phyloP scores from a whole-genome alignment of 495 filamentous ascomycete genomes.

The Aspergillus affinis region DNA sequence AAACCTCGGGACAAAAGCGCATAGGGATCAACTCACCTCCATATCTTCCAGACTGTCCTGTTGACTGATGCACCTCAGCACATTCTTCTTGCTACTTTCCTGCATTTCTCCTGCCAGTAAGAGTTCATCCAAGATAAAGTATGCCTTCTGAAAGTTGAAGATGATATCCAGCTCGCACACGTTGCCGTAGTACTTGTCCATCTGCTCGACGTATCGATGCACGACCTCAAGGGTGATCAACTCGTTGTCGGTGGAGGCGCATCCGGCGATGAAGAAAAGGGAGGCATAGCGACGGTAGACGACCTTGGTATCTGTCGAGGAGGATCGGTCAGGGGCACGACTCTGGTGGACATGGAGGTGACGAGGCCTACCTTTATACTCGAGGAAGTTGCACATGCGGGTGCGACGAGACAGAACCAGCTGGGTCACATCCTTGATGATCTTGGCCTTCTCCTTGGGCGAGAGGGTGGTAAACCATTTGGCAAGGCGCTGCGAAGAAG shows the following conservation, averaged over 20 bases:
- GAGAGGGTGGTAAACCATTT: slow-evolving; percentile 99
- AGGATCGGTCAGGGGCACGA: slow-evolving; percentile 12
- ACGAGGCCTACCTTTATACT: slow-evolving; percentile 80
- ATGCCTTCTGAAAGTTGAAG: slow-evolving; percentile 99
- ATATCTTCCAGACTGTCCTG: slow-evolving; percentile 95
- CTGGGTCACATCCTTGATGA: slow-evolving; percentile 98
- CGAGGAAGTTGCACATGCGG: slow-evolving; percentile 99
- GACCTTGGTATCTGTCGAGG: slow-evolving; percentile 79
- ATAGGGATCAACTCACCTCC: slow-evolving; percentile 69
- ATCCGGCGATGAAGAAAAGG: slow-evolving; percentile 98
- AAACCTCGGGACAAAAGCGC: background rate
- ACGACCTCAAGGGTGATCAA: slow-evolving; percentile 97
- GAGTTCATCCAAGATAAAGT: slow-evolving; percentile 97
- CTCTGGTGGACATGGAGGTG: background rate
- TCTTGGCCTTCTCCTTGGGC: slow-evolving; percentile 98
- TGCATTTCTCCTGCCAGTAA: slow-evolving; percentile 96
- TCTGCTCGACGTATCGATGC: slow-evolving; percentile 98
- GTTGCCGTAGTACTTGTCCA: slow-evolving; percentile 99
- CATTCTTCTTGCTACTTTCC: slow-evolving; percentile 99
- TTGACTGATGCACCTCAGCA: slow-evolving; percentile 89
- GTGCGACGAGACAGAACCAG: slow-evolving; percentile 93
- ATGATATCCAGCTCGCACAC: slow-evolving; percentile 99
- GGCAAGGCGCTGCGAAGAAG: slow-evolving; percentile 74
- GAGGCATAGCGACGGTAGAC: slow-evolving; percentile 98
- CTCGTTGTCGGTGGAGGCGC: slow-evolving; percentile 92